Conservation (phyloP, 2,329 filamentous ascomycete genomes). For the Cercospora canescens region DNA sequence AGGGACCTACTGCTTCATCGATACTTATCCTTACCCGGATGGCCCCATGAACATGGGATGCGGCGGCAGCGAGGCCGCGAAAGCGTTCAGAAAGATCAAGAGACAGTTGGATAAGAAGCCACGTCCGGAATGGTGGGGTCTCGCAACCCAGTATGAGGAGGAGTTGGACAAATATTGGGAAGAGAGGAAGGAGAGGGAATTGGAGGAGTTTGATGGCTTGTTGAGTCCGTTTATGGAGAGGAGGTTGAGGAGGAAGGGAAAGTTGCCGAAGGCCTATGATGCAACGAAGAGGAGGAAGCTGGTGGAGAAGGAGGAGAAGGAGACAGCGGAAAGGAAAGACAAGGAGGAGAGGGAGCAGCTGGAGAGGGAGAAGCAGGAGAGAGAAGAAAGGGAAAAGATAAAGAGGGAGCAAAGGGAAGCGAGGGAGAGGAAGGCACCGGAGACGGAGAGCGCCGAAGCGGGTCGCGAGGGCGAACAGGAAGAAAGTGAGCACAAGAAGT, state of each 20-base stretch:
- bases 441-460: neutral
- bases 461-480: neutral
- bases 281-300: neutral
- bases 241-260: neutral
- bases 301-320: neutral
- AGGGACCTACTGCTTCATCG: neutral
- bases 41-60: neutral
- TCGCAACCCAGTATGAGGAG: neutral
- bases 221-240: neutral
- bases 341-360: neutral
- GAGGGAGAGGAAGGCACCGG: neutral
- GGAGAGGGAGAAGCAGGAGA: neutral
- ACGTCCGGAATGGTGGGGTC: neutral
- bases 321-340: neutral
- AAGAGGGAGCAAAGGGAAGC: neutral
- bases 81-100: neutral
- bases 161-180: neutral
- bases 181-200: neutral
- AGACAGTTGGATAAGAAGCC: neutral
- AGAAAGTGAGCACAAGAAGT: neutral
- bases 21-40: neutral
- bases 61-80: neutral
- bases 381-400: neutral
- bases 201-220: neutral
- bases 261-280: neutral